Base-by-base conservation (phyloP, 257 asterid genomes). In the Capsicum pubescens region DNA sequence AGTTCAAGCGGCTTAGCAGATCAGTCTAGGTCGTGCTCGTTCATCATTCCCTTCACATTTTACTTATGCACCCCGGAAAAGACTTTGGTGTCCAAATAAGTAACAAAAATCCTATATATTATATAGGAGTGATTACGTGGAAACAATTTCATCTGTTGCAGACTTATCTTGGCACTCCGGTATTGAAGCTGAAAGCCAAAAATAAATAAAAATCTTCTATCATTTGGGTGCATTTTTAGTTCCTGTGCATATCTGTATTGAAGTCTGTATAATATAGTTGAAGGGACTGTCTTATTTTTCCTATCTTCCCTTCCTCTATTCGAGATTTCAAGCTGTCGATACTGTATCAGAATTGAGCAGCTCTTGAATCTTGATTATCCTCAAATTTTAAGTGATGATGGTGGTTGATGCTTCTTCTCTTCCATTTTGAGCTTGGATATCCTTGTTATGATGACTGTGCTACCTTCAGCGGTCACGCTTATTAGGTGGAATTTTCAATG, bases 401-500 rank as follows among this genome's bases (percentile, higher is more conserved):
- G 48, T 76, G 44, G 48, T 54, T 76, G 81, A 76, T 76, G 63
- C 26, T 76, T 52, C 63, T 76, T 26, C 48, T 76, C 61, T 76
- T 76, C 63, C 48, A 26, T 76, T 52, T 52, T 76, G 81, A 76
- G 11, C 63, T 76, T 76, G 46, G 81, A 52, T 67, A 26, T 85
- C 71, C 46, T 57, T 74, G 52, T 50, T 88, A 42, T 85, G 21
- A 19, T 64, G 76, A 74, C 63, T 76, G 57, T 79, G 48, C 48
- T 74, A 80, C 66, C 86, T 85, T 83, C 90, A 90, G 93, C 63
- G 90, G 89, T 92, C 95, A 50, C 82, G 84, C 39, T 82, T 83
- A 79, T 85, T 93, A 81, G 91, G 94, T 80, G 97, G 97, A 79
- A 81, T 87, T 55, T 95, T 95, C 82, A 95, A 91, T 19, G 97